phyloP scores from a whole-genome alignment of 2,329 filamentous ascomycete species.

The Cercospora zeae-maydis region DNA sequence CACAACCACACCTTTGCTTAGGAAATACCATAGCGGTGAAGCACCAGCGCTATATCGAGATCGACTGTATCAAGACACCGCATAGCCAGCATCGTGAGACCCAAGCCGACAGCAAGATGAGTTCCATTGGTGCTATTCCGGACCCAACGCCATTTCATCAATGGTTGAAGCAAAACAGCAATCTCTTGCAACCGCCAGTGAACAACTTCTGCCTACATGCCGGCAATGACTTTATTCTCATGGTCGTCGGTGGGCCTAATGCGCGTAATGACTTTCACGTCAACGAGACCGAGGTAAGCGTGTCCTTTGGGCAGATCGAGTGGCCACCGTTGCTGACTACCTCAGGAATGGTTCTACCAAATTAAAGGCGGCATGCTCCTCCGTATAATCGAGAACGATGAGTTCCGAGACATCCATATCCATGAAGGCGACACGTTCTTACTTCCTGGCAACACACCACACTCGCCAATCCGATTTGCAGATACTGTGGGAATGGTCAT shows the following conservation, averaged over 20 bases:
- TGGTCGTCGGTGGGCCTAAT: constrained; percentile 95
- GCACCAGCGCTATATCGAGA: not conserved
- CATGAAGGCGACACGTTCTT: constrained; percentile 91
- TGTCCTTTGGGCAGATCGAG: not conserved
- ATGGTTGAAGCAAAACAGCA: constrained; percentile 78
- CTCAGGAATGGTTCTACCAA: constrained; percentile 95
- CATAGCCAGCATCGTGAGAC: not conserved
- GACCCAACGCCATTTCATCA: constrained; percentile 14
- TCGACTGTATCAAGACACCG: not conserved
- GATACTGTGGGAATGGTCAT: constrained; percentile 91
- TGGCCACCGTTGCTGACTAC: not conserved
- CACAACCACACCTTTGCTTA: not conserved
- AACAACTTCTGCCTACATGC: constrained; percentile 98
- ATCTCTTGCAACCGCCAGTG: constrained; percentile 86
- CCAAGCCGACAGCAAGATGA: constrained; percentile 5
- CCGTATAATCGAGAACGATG: constrained; percentile 71
- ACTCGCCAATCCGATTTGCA: constrained; percentile 90
- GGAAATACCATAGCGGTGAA: not conserved
- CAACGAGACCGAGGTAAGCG: constrained; percentile 63
- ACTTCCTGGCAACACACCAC: constrained; percentile 82
- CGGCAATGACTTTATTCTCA: constrained; percentile 76
- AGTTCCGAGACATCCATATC: constrained; percentile 82
- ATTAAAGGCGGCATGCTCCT: constrained; percentile 89
- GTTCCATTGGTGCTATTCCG: constrained; percentile 3
- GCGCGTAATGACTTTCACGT: constrained; percentile 96